Conservation (phyloP, 805 yeast species). For the Saturnispora gosingensis region DNA sequence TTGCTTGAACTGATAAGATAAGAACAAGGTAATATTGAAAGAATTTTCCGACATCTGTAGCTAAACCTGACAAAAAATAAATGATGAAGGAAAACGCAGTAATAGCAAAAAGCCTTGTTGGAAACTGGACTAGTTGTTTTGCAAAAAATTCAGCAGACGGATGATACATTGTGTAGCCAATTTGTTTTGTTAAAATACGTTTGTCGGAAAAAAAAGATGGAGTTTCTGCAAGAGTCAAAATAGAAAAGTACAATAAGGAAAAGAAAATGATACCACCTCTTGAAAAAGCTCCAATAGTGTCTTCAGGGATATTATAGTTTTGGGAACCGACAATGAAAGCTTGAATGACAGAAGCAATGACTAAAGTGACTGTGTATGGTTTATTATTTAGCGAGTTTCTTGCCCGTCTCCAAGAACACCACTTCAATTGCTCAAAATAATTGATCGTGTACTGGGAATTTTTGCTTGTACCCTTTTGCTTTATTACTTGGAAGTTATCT, state of each 20-base stretch:
- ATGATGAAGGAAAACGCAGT: constrained; percentile 35
- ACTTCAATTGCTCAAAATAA: constrained; percentile 41
- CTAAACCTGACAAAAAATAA: constrained; percentile 46
- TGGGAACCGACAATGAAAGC: constrained; percentile 54
- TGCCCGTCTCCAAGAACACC: constrained; percentile 44
- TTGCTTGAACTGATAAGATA: constrained; percentile 28
- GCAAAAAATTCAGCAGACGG: constrained; percentile 58
- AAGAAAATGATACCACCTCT: constrained; percentile 59
- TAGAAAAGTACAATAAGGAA: constrained; percentile 48
- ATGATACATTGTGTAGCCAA: constrained; percentile 52
- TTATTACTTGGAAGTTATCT: constrained; percentile 27
- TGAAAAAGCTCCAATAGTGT: constrained; percentile 26
- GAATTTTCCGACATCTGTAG: constrained; percentile 44
- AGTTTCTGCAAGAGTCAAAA: constrained; percentile 55
- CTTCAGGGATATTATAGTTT: constrained; percentile 12
- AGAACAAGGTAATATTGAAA: constrained; percentile 22
- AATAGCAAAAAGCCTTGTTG: constrained; percentile 43
- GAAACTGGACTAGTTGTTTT: constrained; percentile 47
- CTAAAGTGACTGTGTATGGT: constrained; percentile 39
- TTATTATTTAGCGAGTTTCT: constrained; percentile 48
- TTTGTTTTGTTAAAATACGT: constrained; percentile 55
- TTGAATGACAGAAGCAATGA: constrained; percentile 44
- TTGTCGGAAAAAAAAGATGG: constrained; percentile 49
- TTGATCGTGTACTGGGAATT: constrained; percentile 32
- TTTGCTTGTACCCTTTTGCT: constrained; percentile 33